A percentile compares a stretch with the other conserved stretches of the same genome.
phyloP scores from a whole-genome alignment of 2,329 filamentous ascomycete genomes.

The Thielaviopsis ethacetica region DNA sequence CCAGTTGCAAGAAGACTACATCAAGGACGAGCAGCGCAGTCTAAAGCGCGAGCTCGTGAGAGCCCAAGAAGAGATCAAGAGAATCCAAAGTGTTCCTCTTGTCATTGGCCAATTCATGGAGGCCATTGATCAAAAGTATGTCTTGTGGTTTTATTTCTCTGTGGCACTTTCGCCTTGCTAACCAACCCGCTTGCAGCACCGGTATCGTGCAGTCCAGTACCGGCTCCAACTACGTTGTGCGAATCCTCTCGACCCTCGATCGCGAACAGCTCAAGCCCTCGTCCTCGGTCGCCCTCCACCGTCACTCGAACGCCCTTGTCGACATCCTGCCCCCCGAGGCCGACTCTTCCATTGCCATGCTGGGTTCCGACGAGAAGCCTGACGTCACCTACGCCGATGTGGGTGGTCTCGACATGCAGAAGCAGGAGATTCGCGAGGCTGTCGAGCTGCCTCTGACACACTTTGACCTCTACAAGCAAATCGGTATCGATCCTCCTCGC shows the following conservation, averaged over 20 bases:
- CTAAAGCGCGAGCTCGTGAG: constrained; percentile 93
- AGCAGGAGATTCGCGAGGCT: constrained; percentile 96
- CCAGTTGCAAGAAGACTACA: constrained; percentile 97
- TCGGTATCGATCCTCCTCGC: constrained; percentile 93
- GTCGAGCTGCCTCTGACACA: constrained; percentile 94
- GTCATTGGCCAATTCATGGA: constrained; percentile 99
- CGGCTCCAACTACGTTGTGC: constrained; percentile 96
- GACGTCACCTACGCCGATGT: constrained; percentile 97
- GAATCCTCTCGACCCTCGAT: constrained; percentile 94
- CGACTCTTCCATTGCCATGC: constrained; percentile 97
- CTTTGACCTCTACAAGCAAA: constrained; percentile 98
- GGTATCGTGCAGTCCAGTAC: constrained; percentile 98
- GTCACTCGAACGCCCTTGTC: constrained; percentile 95
- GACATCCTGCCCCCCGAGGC: constrained; percentile 98
- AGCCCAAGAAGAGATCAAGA: constrained; percentile 98
- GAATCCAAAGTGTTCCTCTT: constrained; percentile 93
- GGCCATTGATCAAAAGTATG: constrained; percentile 96
- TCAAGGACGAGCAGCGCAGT: constrained; percentile 99
- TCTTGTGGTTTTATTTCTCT: not conserved
- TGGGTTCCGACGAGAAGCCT: constrained; percentile 90
- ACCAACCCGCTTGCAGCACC: constrained; percentile 41
- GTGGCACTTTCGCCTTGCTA: constrained; percentile 13
- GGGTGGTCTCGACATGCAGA: constrained; percentile 97
- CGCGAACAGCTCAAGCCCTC: constrained; percentile 96
- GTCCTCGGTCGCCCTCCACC: constrained; percentile 90